A percentile compares a stretch with the other conserved stretches of the same genome.
These are phyloP conservation scores for Erysiphe neolycopersici DNA, from an alignment of 2,329 filamentous ascomycete genomes.

Conservation along the genomic window DNA sequence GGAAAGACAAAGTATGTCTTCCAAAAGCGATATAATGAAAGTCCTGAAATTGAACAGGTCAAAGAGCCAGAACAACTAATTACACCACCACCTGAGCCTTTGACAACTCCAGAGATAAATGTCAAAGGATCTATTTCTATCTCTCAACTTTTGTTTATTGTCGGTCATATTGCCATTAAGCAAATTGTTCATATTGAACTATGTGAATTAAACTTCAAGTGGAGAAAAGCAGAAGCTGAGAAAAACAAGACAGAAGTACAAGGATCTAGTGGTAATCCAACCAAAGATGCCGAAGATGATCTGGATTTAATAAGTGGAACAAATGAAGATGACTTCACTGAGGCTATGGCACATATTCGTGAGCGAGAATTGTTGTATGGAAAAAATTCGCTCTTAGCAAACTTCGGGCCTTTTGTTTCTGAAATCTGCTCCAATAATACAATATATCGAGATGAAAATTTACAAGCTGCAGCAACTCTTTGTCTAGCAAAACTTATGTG, in stretches of 20 bases:
- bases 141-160: conserved; percentile 80
- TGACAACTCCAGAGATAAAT: background rate
- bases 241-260: conserved; percentile 26
- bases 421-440: conserved; percentile 94
- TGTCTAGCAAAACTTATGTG: conserved; percentile 98
- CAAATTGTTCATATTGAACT: conserved; percentile 95
- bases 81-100: conserved; percentile 8
- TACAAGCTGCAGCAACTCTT: conserved; percentile 79
- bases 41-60: conserved; percentile 13
- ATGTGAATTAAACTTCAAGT: conserved; percentile 96
- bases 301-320: conserved; percentile 92
- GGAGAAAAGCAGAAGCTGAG: conserved; percentile 73
- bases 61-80: conserved; percentile 12
- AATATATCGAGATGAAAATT: conserved; percentile 61
- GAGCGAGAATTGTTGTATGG: conserved; percentile 69
- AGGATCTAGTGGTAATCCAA: conserved; percentile 23
- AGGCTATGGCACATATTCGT: conserved; percentile 61
- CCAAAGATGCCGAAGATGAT: conserved; percentile 40
- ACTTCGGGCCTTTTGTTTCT: conserved; percentile 72
- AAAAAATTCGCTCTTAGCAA: conserved; percentile 55
- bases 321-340: conserved; percentile 78
- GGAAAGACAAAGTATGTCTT: conserved; percentile 71
- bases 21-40: conserved; percentile 12
- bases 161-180: conserved; percentile 92
- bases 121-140: conserved; percentile 49